Evolutionary conservation across 371 early-diverging fungal genomes (phyloP), one percentile per base, ranked within the genome.

Genomic region (Mortierella sp.): DNA sequence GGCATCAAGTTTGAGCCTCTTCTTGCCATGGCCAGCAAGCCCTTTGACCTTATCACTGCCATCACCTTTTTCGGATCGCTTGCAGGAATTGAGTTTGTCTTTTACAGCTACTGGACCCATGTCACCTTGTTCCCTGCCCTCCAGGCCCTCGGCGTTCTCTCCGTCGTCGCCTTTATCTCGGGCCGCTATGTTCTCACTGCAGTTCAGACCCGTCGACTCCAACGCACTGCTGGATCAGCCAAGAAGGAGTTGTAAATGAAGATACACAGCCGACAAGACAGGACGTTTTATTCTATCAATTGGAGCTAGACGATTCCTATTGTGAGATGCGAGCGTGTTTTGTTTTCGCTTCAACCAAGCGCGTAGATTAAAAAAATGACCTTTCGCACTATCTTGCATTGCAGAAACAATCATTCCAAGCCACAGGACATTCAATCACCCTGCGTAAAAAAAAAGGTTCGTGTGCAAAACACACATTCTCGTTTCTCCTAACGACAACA

Each of bases 41-140:
- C 84, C 44, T 67, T 80, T n/a, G 78, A 80, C 13, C 67, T 92
- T 40, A 77, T 92, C n/a, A 82, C 82, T 11, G 91, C 93, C 70
- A 40, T 91, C 24, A 88, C 89, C 61, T 95, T 94, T 84, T 79
- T 94, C 61, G 89, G 81, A 26, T 88, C 93, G 19, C 83, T 95
- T 43, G 91, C 87, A 37, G 88, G 89, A 57, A 89, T 91, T 74
- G 91, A 93, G 79, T 89, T 87, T 40, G 88, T 95, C 31, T 93
- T 93, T 74, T 93, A 91, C 88, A 86, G 90, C 55, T 96, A 94
- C 88, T 96, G 95, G 95, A 90, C 91, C 21, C 81, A 89, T 55
- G 88, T 94, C 72, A 95, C 93, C 82, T 80, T 96, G 59, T 93
- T 95, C 86, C 92, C 95, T 82, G 91, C 93, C 31, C 89, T 96